Evolutionary conservation across 2,329 filamentous ascomycete species (phyloP), one percentile per base, ranked within the genome.

Genomic region (Fusarium sp.): DNA sequence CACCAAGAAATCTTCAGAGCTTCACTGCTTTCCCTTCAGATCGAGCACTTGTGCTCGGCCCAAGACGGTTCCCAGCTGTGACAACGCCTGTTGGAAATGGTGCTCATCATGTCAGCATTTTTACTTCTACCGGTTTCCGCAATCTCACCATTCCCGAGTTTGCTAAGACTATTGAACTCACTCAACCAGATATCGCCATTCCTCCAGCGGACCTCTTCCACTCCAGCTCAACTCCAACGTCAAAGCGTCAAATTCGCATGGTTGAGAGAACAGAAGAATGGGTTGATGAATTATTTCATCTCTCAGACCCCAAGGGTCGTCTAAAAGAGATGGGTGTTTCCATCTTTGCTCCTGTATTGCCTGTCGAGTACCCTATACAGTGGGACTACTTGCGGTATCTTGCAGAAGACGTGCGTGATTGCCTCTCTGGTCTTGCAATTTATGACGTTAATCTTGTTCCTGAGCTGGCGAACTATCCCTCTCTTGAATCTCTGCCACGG

Each of bases 101-200:
- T 14, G 89, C 91, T 70, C 89, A 88, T 42, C 88, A 91, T 51
- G 86, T 98, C 45, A 91, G 92, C 24, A 88, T 98, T 53, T 91
- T 93, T 79, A 97, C 96, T 5, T 95, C 95, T 1, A 93, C 94
- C 2, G 96, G 96, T 35, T 97, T 97, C 82, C 89, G 90, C 69
- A 86, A 89, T 63, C 84, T 98, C 38, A 88, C 89, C 36, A 89
- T 90, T 1, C 85, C 89, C 12, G 89, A 93, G 60, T 98, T 96
- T 82, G 85, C 88, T 38, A 84, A 89, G 11, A 90, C 91, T 24
- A 85, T 92, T 36, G 82, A 87, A 65, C 86, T 84, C n/a, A 83
- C 97, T 39, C 86, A 87, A 57, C 94, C 95, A 2, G 95, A 99
- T 78, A 91, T 98, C 60, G 89, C 92, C 39, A 87, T 98, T 30